Conservation (phyloP, 768 basidiomycete genomes). For the Russula earlei region DNA sequence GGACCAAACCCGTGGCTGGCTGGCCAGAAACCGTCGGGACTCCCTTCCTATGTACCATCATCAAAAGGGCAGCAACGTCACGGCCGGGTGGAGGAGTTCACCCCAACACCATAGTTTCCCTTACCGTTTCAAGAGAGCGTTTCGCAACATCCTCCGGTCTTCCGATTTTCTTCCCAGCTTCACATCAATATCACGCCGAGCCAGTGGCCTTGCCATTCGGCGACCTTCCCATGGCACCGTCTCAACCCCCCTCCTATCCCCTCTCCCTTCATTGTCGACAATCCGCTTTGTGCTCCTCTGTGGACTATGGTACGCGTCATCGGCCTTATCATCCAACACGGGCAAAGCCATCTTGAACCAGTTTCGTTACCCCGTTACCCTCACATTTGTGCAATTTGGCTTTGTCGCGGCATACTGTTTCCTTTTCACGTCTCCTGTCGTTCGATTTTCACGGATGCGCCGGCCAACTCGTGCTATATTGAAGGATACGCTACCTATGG, state of each 20-base stretch:
- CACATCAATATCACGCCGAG: conserved; percentile 1
- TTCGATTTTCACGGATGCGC: conserved; percentile 61
- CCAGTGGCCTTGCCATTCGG: not conserved
- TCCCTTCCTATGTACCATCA: conserved; percentile 5
- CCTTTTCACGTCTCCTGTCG: conserved; percentile 67
- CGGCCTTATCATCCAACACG: conserved; percentile 91
- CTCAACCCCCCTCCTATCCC: not conserved
- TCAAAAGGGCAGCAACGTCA: not conserved
- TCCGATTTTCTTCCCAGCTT: conserved; percentile 8
- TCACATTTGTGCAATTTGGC: conserved; percentile 96
- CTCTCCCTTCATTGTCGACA: conserved; percentile 26
- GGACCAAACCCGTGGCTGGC: conserved; percentile 8
- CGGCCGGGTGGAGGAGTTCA: not conserved
- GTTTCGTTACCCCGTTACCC: conserved; percentile 90
- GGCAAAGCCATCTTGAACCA: conserved; percentile 90
- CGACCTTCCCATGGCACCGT: not conserved
- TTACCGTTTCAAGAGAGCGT: not conserved
- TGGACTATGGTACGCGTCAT: conserved; percentile 85
- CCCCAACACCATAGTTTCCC: not conserved
- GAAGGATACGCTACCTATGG: conserved; percentile 84
- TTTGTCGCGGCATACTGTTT: conserved; percentile 86
- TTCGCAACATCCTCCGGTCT: conserved; percentile 7
- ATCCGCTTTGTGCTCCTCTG: conserved; percentile 71
- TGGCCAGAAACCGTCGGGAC: conserved; percentile 6
- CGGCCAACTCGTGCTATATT: conserved; percentile 66